A percentile compares a stretch with the other conserved stretches of the same genome.
phyloP scores from a whole-genome alignment of 2,329 filamentous ascomycete genomes.

The Xylaria sp. region DNA sequence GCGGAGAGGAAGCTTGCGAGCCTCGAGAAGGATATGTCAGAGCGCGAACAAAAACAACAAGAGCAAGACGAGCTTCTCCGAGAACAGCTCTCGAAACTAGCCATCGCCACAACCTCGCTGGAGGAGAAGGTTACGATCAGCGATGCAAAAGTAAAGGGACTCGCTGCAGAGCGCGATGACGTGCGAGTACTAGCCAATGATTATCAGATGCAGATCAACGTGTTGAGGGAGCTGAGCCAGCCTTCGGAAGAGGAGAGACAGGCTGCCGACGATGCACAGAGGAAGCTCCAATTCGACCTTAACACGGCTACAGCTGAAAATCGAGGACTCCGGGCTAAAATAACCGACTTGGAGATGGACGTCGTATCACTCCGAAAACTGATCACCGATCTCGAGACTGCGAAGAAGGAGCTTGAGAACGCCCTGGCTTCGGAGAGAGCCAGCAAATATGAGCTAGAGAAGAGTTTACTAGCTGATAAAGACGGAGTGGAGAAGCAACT shows the following conservation, averaged over 20 bases:
- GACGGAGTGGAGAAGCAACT: constrained; percentile 37
- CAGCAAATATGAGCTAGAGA: constrained; percentile 36
- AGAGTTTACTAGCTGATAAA: constrained; percentile 26
- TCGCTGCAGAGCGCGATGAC: constrained; percentile 44
- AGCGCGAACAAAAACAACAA: constrained; percentile 41
- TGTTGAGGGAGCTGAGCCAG: constrained; percentile 36
- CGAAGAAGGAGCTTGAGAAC: constrained; percentile 36
- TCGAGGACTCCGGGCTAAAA: constrained; percentile 43
- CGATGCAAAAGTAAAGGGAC: constrained; percentile 45
- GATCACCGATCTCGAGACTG: constrained; percentile 43
- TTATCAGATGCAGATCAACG: constrained; percentile 40
- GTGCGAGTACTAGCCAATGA: constrained; percentile 37
- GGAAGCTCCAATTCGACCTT: constrained; percentile 47
- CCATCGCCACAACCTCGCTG: constrained; percentile 40
- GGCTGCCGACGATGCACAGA: constrained; percentile 47
- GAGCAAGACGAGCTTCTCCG: constrained; percentile 45
- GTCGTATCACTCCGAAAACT: constrained; percentile 46
- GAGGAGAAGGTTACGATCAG: constrained; percentile 45
- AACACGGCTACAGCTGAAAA: constrained; percentile 45
- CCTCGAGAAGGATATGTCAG: constrained; percentile 44
- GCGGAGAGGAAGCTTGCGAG: constrained; percentile 43
- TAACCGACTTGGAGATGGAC: constrained; percentile 48
- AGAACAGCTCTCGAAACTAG: constrained; percentile 44
- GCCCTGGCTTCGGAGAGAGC: constrained; percentile 35
- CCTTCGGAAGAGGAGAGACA: constrained; percentile 35